A percentile compares a stretch with the other conserved stretches of the same genome.
These are phyloP conservation scores for Zoysia japonica DNA, from an alignment of 176 grass and related monocot species.

Conservation along the genomic window DNA sequence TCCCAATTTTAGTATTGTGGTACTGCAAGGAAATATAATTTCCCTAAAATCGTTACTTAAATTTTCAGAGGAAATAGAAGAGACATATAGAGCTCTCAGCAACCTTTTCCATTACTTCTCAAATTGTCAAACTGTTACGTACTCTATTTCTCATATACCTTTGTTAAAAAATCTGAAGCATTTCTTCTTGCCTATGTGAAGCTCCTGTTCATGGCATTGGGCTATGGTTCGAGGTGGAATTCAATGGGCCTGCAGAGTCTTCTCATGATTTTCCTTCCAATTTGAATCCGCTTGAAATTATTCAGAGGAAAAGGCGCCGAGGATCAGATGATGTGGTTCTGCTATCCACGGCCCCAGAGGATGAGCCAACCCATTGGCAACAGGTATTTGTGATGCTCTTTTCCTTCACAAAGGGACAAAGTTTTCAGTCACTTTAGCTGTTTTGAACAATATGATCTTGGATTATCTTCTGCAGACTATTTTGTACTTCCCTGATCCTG, in stretches of 20 bases:
- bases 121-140: background rate
- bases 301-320: constrained; percentile 58
- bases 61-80: no score
- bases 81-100: background rate
- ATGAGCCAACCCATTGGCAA: constrained; percentile 87
- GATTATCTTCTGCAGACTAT: constrained; percentile 68
- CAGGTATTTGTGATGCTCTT: constrained; percentile 51
- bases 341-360: constrained; percentile 86
- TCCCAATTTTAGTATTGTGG: constrained; percentile 11
- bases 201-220: constrained; percentile 91
- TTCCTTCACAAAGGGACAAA: constrained; percentile 13
- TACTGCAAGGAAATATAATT: background rate
- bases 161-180: constrained; percentile 26
- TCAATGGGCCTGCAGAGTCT: constrained; percentile 67
- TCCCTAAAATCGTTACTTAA: no score
- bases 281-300: constrained; percentile 51
- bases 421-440: background rate
- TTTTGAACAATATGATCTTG: constrained; percentile 25
- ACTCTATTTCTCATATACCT: background rate
- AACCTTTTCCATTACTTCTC: constrained; percentile 18
- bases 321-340: constrained; percentile 55
- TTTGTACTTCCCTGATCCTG: constrained; percentile 85
- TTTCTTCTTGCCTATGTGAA: constrained; percentile 44
- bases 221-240: constrained; percentile 96
- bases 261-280: constrained; percentile 36